Percentiles rank a stretch among this genome's conserved stretches.
Conservation (phyloP, 805 yeast genomes). For the Hemisphaericaspora nanyangensis region DNA sequence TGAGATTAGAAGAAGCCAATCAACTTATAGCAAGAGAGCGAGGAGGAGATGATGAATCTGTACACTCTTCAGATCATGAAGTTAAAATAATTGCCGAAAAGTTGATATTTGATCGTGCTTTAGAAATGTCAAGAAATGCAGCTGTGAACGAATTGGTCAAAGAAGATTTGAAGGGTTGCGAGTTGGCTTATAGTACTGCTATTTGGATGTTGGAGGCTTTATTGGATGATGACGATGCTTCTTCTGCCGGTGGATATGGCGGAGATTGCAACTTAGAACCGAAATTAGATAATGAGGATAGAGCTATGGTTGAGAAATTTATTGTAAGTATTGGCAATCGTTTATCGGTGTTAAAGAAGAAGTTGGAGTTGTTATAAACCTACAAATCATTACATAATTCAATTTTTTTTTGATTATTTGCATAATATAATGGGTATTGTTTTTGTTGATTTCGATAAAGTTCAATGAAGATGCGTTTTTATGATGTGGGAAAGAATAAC, state of each 20-base stretch:
- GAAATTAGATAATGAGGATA: constrained; percentile 68
- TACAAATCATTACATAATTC: no score
- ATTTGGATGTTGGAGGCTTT: constrained; percentile 95
- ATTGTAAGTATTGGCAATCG: constrained; percentile 80
- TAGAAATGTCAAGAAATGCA: constrained; percentile 88
- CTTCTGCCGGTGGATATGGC: constrained; percentile 18
- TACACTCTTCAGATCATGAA: constrained; percentile 1
- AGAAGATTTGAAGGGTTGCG: constrained; percentile 73
- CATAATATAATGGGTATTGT: no score
- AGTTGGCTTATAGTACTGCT: constrained; percentile 83
- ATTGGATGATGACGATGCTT: constrained; percentile 44
- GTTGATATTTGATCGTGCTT: constrained; percentile 85
- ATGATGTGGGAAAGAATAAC: no score
- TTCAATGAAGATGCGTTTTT: no score
- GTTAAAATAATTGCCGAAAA: constrained; percentile 65
- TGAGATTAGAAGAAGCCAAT: constrained; percentile 51
- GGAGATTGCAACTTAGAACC: no score
- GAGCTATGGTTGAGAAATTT: constrained; percentile 71
- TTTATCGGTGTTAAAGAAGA: constrained; percentile 64
- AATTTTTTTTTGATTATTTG: no score
- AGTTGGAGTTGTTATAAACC: constrained; percentile 31
- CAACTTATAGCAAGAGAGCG: constrained; percentile 21
- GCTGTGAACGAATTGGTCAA: constrained; percentile 83
- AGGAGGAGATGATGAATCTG: neutral
- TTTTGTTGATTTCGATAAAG: no score